Evolutionary conservation across 768 basidiomycete genomes (phyloP), one percentile per base, ranked within the genome.

Genomic region (Leucosporidium yakuticum): DNA sequence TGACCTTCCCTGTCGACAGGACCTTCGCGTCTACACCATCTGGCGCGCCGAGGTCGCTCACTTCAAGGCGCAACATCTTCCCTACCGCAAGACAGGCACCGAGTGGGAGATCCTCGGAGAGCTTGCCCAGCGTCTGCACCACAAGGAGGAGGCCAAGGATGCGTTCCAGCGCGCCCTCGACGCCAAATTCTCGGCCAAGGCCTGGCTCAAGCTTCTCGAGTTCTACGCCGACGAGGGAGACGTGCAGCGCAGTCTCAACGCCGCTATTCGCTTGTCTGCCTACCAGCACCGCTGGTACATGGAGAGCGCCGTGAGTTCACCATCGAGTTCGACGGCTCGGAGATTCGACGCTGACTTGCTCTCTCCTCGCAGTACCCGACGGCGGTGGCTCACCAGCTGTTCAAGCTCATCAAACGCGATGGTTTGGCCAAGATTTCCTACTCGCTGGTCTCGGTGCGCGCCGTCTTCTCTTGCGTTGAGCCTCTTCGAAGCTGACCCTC

Each of bases 71-170:
- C 95, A 98, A 78, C 94, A 96, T 71, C 89, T 98, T 65, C 93
- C 94, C 0, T 99, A 99, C 78, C 86, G 92, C 68, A 98, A 98
- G 81, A 97, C 95, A 0, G 92, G 90, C 0, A 79, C 91, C 25
- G 96, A 99, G 79, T 99, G 96, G 95, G 96, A 98, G 80, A 95
- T 98, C 56, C 82, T 99, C 29, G 96, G 95, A 14, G 96, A 98
- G 76, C 81, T 99, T 27, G 96, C 94, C 12, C 75, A 88, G 55
- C 86, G 96, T n/a, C 78, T 99, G 64, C 90, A 95, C 76, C 96
- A 98, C 81, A 94, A 91, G 78, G 96, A 99, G 76, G 96, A 99
- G 76, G 93, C 74, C 31, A 98, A 99, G 79, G 96, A 99, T 77
- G 94, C 93, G 6, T 99, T 88, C 77, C 92, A 96, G 77, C 86